Percentiles rank a stretch among this genome's conserved stretches.
Conservation (phyloP, 768 basidiomycete species). For the Tulasnella sp. region DNA sequence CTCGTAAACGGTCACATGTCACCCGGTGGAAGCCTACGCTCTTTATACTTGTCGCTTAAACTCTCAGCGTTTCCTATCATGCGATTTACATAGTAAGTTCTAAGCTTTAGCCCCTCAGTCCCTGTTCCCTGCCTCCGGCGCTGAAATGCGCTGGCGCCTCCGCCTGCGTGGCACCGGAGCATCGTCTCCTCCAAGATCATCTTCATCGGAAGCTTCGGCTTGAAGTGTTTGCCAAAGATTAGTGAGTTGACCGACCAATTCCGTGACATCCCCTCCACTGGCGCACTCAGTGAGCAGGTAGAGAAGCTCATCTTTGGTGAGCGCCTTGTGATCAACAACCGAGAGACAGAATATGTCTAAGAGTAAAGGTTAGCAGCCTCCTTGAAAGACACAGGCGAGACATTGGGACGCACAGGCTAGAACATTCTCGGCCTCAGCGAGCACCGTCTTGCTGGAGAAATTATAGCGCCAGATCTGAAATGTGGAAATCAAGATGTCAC, state of each 20-base stretch:
- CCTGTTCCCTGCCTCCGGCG: no score
- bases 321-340: slow-evolving; percentile 30
- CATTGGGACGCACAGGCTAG: slow-evolving; percentile 15
- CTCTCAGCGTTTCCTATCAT: no score
- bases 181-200: no score
- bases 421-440: slow-evolving; percentile 27
- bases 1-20: no score
- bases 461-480: slow-evolving; percentile 32
- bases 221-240: neutral
- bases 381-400: neutral
- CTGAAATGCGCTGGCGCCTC: no score
- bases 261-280: slow-evolving; percentile 14
- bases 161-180: no score
- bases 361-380: neutral
- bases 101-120: no score
- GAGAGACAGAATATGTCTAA: slow-evolving; percentile 32
- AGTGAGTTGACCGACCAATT: slow-evolving; percentile 11
- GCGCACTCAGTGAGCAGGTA: slow-evolving; percentile 32
- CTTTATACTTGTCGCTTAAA: no score
- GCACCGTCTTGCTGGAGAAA: slow-evolving; percentile 9
- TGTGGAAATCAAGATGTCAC: neutral
- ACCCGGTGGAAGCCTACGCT: no score
- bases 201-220: neutral
- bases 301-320: slow-evolving; percentile 28
- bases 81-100: no score